phyloP scores from a whole-genome alignment of 768 basidiomycete genomes.

The Daedalea quercina region DNA sequence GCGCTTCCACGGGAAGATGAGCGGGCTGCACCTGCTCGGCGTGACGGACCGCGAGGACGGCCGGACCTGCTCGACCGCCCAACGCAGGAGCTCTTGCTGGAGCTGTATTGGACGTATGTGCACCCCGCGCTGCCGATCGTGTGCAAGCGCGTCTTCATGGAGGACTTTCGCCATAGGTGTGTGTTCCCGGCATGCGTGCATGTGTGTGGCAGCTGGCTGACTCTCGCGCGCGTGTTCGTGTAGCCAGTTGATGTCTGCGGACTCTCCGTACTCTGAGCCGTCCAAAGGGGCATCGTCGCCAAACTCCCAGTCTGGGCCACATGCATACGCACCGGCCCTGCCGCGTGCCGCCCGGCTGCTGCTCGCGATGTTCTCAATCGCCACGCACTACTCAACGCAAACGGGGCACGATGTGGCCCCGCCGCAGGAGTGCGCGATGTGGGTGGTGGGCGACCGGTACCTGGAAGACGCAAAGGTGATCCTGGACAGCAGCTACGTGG shows the following conservation, averaged over 20 bases:
- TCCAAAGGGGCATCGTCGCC: conserved; percentile 16
- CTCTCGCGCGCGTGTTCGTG: conserved; percentile 1
- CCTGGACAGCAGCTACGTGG: conserved; percentile 60
- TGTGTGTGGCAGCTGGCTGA: background rate
- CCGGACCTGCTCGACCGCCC: conserved; percentile 50
- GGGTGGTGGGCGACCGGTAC: conserved; percentile 73
- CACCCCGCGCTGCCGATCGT: conserved; percentile 76
- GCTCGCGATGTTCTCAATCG: conserved; percentile 78
- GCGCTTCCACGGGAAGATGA: conserved; percentile 81
- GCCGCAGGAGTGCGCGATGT: conserved; percentile 58
- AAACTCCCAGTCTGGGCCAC: conserved; percentile 21
- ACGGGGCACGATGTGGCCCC: conserved; percentile 21
- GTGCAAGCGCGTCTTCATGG: conserved; percentile 63
- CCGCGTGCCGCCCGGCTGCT: conserved; percentile 62
- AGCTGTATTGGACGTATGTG: conserved; percentile 77
- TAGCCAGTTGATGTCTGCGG: conserved; percentile 11
- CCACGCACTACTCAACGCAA: conserved; percentile 57
- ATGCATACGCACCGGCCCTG: conserved; percentile 35
- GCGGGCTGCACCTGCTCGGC: conserved; percentile 70
- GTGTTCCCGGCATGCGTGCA: conserved; percentile 10
- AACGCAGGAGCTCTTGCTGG: conserved; percentile 62
- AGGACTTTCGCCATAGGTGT: conserved; percentile 40
- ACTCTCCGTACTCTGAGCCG: conserved; percentile 26
- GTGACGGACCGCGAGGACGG: conserved; percentile 42
- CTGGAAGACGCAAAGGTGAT: conserved; percentile 60